phyloP scores from a whole-genome alignment of 768 basidiomycete genomes.

The Hericium rajendrae region DNA sequence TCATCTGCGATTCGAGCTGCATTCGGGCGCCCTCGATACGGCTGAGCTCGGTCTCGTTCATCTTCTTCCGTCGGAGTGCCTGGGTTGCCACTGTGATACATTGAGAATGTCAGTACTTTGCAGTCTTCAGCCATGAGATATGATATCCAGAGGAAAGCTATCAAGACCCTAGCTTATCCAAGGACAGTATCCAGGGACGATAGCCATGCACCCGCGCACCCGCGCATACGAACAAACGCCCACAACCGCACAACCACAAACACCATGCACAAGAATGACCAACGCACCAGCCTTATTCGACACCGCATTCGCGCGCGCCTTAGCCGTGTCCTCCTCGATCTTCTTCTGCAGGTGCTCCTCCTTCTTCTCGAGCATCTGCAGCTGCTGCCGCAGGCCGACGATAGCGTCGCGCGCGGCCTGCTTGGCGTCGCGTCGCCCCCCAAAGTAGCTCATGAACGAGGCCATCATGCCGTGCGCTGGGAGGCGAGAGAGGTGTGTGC shows the following conservation, averaged over 20 bases:
- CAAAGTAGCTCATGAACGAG: slow-evolving; percentile 77
- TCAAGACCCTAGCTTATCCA: no score
- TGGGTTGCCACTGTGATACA: slow-evolving; percentile 62
- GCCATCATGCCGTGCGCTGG: slow-evolving; percentile 7
- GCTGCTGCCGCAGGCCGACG: slow-evolving; percentile 83
- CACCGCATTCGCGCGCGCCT: slow-evolving; percentile 87
- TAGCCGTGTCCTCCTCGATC: slow-evolving; percentile 89
- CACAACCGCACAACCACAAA: neutral
- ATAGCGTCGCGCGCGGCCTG: slow-evolving; percentile 88
- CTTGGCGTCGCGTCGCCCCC: slow-evolving; percentile 72
- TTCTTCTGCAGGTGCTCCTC: slow-evolving; percentile 95
- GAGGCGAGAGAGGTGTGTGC: neutral
- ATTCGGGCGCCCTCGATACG: slow-evolving; percentile 75
- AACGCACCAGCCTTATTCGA: slow-evolving; percentile 87
- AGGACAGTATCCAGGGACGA: no score
- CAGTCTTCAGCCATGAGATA: no score
- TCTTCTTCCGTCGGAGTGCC: slow-evolving; percentile 91
- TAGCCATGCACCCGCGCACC: neutral
- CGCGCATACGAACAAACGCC: neutral
- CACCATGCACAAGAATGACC: neutral
- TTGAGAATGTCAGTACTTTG: no score
- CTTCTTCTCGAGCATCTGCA: slow-evolving; percentile 98
- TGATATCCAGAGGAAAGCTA: no score
- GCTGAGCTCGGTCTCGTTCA: slow-evolving; percentile 78
- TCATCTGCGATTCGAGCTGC: slow-evolving; percentile 93